Conservation (phyloP, 2,329 filamentous ascomycete genomes). For the Ceratocystis cubensis region DNA sequence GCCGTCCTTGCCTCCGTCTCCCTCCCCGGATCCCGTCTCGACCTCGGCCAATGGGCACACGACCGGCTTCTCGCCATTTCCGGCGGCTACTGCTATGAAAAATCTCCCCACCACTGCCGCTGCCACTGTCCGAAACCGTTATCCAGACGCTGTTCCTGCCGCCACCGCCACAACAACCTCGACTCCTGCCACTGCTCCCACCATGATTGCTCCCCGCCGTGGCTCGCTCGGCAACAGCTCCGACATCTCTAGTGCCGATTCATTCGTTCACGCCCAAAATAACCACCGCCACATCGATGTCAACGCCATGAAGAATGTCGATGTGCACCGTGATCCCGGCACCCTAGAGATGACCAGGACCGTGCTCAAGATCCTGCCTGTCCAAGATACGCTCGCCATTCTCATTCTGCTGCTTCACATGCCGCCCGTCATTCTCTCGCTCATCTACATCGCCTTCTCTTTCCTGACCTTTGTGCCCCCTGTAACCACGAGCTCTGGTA, state of each 20-base stretch:
- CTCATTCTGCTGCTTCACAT: slow-evolving; percentile 91
- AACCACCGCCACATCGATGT: slow-evolving; percentile 56
- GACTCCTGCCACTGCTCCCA: background rate
- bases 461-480: slow-evolving; percentile 85
- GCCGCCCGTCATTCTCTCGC: slow-evolving; percentile 72
- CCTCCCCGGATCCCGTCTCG: background rate
- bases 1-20: background rate
- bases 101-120: slow-evolving; percentile 27
- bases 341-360: slow-evolving; percentile 69
- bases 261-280: slow-evolving; percentile 29
- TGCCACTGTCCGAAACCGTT: background rate
- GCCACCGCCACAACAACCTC: background rate
- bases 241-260: slow-evolving; percentile 34
- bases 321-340: slow-evolving; percentile 57
- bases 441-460: slow-evolving; percentile 86
- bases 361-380: slow-evolving; percentile 76
- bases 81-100: slow-evolving; percentile 24
- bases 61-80: slow-evolving; percentile 18
- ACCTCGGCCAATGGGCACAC: slow-evolving; percentile 21
- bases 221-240: slow-evolving; percentile 41
- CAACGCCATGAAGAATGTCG: slow-evolving; percentile 53
- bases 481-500: slow-evolving; percentile 60
- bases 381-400: slow-evolving; percentile 91
- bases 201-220: slow-evolving; percentile 20
- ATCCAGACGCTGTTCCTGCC: background rate